A percentile compares a stretch with the other conserved stretches of the same genome.
Evolutionary conservation across 1,139 yeast genomes (phyloP).

Genomic region (Yamadazyma mexicana): DNA sequence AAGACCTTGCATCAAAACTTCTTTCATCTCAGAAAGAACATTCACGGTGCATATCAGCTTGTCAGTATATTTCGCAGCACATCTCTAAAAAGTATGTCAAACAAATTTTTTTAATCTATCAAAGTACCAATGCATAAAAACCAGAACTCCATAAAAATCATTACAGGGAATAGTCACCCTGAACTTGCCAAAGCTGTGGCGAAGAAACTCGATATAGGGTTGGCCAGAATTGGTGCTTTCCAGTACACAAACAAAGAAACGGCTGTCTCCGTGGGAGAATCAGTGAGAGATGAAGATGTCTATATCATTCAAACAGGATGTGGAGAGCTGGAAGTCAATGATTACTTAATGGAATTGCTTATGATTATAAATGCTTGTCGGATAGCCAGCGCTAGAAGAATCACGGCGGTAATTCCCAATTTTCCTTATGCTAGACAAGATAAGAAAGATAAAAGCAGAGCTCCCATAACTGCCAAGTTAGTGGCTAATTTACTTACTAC

Average conservation of each 20-base stretch:
- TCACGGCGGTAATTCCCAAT: constrained; percentile 92
- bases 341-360: constrained; percentile 79
- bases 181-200: constrained; percentile 75
- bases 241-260: constrained; percentile 84
- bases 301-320: constrained; percentile 92
- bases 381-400: constrained; percentile 91
- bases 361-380: constrained; percentile 95
- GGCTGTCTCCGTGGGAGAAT: constrained; percentile 88
- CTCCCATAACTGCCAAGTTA: constrained; percentile 95
- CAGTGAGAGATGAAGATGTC: constrained; percentile 95
- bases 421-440: constrained; percentile 98
- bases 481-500: constrained; percentile 95
- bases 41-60: too few relatives aligned
- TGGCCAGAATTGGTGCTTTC: constrained; percentile 65
- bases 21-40: too few relatives aligned
- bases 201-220: constrained; percentile 52
- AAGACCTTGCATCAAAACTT: too few relatives aligned
- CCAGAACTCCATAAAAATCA: constrained; percentile 55
- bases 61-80: too few relatives aligned
- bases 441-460: constrained; percentile 92
- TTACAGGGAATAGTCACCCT: constrained; percentile 90
- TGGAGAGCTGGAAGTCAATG: constrained; percentile 73
- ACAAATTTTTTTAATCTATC: neutral
- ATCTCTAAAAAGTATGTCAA: neutral
- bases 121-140: constrained; percentile 16